phyloP scores from a whole-genome alignment of 2,329 filamentous ascomycete species.

The Epichloe gansuensis region DNA sequence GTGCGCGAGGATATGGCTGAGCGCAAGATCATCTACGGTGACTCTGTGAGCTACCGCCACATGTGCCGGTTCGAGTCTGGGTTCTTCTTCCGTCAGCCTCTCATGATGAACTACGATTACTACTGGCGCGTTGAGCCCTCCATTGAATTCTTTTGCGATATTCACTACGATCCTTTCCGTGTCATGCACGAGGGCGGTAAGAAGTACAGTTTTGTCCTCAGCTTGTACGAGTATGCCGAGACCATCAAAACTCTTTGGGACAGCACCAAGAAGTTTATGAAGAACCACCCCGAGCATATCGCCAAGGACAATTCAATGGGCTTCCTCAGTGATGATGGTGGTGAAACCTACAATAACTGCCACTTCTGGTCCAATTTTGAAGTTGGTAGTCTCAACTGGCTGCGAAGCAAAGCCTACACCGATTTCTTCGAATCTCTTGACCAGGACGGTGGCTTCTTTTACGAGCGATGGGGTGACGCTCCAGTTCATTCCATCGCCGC shows the following conservation, averaged over 20 bases:
- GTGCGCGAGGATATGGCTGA: constrained; percentile 89
- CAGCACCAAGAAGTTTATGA: constrained; percentile 87
- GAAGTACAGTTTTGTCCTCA: constrained; percentile 96
- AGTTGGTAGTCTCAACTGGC: constrained; percentile 85
- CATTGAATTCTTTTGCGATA: constrained; percentile 90
- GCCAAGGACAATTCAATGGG: constrained; percentile 71
- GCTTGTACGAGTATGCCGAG: constrained; percentile 90
- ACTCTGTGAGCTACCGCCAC: constrained; percentile 92
- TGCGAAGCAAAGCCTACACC: constrained; percentile 74
- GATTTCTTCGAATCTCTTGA: constrained; percentile 89
- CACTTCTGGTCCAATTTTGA: constrained; percentile 99
- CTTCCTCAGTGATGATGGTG: constrained; percentile 84
- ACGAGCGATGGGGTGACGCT: constrained; percentile 96
- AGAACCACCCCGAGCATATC: constrained; percentile 80
- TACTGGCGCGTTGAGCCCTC: constrained; percentile 99
- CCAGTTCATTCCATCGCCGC: constrained; percentile 98
- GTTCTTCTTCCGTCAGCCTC: constrained; percentile 92
- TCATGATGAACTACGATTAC: constrained; percentile 96
- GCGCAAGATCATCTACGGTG: constrained; percentile 95
- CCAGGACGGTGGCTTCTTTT: constrained; percentile 91
- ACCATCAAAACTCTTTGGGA: constrained; percentile 96
- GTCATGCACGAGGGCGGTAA: constrained; percentile 93
- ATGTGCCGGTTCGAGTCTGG: constrained; percentile 99
- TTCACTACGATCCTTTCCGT: constrained; percentile 92
- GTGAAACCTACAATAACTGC: constrained; percentile 90